A percentile compares a stretch with the other conserved stretches of the same genome.
These are phyloP conservation scores for Penicillium arizonense DNA, from an alignment of 495 filamentous ascomycete genomes.

Conservation along the genomic window DNA sequence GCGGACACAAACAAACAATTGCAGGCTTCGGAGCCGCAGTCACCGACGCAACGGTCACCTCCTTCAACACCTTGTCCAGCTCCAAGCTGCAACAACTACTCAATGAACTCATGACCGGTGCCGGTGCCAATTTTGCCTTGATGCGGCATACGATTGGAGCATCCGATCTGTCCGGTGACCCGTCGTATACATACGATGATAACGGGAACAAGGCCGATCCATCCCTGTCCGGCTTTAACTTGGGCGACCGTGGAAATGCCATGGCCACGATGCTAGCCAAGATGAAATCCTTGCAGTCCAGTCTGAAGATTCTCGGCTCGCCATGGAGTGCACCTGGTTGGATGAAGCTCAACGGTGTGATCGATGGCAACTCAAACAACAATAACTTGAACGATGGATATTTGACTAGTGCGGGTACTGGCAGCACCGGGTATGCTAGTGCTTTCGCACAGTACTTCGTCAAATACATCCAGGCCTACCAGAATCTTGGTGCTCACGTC, in stretches of 20 bases:
- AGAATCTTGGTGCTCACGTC: slow-evolving; percentile 38
- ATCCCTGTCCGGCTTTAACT: slow-evolving; percentile 38
- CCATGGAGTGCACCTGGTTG: slow-evolving; percentile 56
- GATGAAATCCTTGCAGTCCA: slow-evolving; percentile 29
- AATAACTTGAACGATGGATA: slow-evolving; percentile 52
- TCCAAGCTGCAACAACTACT: slow-evolving; percentile 40
- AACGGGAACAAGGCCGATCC: slow-evolving; percentile 38
- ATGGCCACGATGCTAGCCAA: slow-evolving; percentile 43
- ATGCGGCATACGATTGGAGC: slow-evolving; percentile 56
- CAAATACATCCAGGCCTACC: slow-evolving; percentile 54
- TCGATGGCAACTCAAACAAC: slow-evolving; percentile 44
- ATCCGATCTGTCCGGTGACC: slow-evolving; percentile 49
- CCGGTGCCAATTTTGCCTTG: slow-evolving; percentile 48
- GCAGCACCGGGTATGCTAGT: slow-evolving; percentile 34
- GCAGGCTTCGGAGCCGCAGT: slow-evolving; percentile 55
- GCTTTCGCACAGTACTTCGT: slow-evolving; percentile 54
- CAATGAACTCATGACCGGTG: slow-evolving; percentile 43
- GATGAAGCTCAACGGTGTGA: slow-evolving; percentile 56
- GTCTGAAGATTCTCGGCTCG: slow-evolving; percentile 49
- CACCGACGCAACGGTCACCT: slow-evolving; percentile 54
- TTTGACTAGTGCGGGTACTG: slow-evolving; percentile 18
- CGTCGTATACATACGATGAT: slow-evolving; percentile 55
- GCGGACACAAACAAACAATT: slow-evolving; percentile 50
- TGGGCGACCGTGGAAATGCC: slow-evolving; percentile 48
- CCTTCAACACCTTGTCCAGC: slow-evolving; percentile 44